Base-by-base conservation (phyloP, 2,329 filamentous ascomycete genomes). In the Colletotrichum godetiae region DNA sequence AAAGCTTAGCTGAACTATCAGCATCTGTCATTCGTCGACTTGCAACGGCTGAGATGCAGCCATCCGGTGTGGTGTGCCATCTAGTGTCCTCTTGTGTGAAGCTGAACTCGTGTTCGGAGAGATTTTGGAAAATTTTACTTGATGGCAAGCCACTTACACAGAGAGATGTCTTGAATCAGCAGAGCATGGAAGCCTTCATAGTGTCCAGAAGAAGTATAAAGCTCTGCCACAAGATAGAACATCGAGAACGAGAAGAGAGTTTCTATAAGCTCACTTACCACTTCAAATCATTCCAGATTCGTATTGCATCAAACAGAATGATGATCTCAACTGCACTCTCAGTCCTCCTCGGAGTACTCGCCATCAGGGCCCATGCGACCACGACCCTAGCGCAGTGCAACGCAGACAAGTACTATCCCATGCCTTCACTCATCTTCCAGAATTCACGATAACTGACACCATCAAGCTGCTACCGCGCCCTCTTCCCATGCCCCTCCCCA, bases 401-500 rank as follows among this genome's bases (percentile, higher is more conserved):
- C 31, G 67, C 62, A 13, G 52, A 70, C 55, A 70, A 70, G 67
- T 70, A 57, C 33, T 70, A 37, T n/a, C 31, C n/a, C 4, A 7
- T 13, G 12, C 52, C 5, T 13, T 7, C 13, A 3, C 4, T n/a
- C 42, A 11, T 3, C 15, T 24, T 4, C 5, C 19, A 5, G 27
- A 29, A 29, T 29, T 4, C 19, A 33, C 12, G 1, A 4, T 49
- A 5, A 3, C n/a, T 70, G 5, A 49, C 33, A 1, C 0, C 1
- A 1, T 15, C 12, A 60, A 77, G 76, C 64, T 78, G 70, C 68
- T 73, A 76, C 58, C 75, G 78, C 33, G 69, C 77, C 55, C 70
- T 80, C 46, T 74, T 77, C 61, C 68, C 74, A n/a, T 78, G 76
- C 72, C 64, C 75, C 0, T 75, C 67, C 13, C 57, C 74, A 0